These are phyloP conservation scores for Aspergillus sp. DNA, from an alignment of 2,329 filamentous ascomycete genomes.

Conservation along the genomic window DNA sequence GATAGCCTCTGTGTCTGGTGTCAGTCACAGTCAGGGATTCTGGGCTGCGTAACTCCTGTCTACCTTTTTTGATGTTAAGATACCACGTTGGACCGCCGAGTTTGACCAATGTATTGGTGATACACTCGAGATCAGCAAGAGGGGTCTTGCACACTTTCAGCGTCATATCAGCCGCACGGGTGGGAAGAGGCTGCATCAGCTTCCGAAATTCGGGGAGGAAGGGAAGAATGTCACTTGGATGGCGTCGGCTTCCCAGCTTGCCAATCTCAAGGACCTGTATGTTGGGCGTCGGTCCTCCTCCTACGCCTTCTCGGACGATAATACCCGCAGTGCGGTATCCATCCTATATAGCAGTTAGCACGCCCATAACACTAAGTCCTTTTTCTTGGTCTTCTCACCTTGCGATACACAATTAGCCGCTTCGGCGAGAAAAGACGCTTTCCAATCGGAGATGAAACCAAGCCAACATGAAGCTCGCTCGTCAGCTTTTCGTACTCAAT, in stretches of 20 bases:
- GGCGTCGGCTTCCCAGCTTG: constrained; percentile 64
- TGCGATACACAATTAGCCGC: constrained; percentile 77
- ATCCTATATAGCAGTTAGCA: constrained; percentile 50
- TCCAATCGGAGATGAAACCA: constrained; percentile 78
- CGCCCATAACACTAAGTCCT: background rate
- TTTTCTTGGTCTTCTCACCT: constrained; percentile 33
- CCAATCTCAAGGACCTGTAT: constrained; percentile 78
- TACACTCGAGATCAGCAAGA: constrained; percentile 75
- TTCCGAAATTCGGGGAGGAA: constrained; percentile 71
- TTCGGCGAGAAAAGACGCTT: constrained; percentile 73
- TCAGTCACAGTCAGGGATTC: constrained; percentile 4
- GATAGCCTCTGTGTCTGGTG: constrained; percentile 44
- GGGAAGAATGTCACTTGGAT: constrained; percentile 81
- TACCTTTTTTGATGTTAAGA: constrained; percentile 51
- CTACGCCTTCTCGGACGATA: constrained; percentile 71
- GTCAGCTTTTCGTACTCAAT: constrained; percentile 80
- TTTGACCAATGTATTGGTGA: constrained; percentile 67
- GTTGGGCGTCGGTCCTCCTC: constrained; percentile 63
- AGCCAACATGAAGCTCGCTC: constrained; percentile 70
- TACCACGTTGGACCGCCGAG: constrained; percentile 47
- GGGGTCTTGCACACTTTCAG: constrained; percentile 68
- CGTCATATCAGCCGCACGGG: constrained; percentile 63
- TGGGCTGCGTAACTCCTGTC: background rate
- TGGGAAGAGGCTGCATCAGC: constrained; percentile 66
- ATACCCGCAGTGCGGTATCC: constrained; percentile 80